Percentiles rank a stretch among this genome's conserved stretches.
Evolutionary conservation across 495 filamentous ascomycete genomes (phyloP).

Genomic region (Daldinia vernicosa): DNA sequence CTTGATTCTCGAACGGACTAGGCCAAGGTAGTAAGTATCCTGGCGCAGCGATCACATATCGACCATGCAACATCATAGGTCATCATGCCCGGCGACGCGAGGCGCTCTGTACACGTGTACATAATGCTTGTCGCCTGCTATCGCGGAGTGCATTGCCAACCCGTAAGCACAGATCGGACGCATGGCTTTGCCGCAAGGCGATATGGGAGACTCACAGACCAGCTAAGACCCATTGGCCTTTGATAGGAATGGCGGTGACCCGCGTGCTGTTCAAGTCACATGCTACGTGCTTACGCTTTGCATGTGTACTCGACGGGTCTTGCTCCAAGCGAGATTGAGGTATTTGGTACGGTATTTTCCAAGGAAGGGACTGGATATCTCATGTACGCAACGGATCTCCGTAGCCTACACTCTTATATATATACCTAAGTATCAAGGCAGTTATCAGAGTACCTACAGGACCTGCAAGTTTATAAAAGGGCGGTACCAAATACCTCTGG

Average conservation of each 20-base stretch:
- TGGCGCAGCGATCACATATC: conserved; percentile 12
- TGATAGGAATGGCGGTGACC: conserved; percentile 39
- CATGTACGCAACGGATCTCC: neutral
- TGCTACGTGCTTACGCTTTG: conserved; percentile 21
- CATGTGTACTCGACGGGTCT: conserved; percentile 2
- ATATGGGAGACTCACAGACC: conserved; percentile 9
- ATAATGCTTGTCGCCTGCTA: conserved; percentile 25
- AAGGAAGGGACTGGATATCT: neutral
- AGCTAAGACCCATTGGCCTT: conserved; percentile 13
- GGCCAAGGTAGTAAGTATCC: conserved; percentile 6
- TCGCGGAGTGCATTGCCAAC: neutral
- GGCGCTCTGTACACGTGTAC: conserved; percentile 32
- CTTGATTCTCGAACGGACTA: conserved; percentile 14
- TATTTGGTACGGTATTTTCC: neutral
- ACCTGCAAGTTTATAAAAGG: neutral
- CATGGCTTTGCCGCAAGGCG: conserved; percentile 17
- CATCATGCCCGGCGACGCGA: conserved; percentile 15
- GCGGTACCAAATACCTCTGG: neutral
- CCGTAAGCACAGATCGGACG: conserved; percentile 11
- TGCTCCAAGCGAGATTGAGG: neutral
- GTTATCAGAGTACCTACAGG: neutral
- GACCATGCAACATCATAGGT: conserved; percentile 21
- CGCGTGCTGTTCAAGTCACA: conserved; percentile 39
- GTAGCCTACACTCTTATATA: neutral
- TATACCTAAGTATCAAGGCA: neutral